A percentile compares a stretch with the other conserved stretches of the same genome.
Conservation (phyloP, 228 moss, liverwort and hornwort genomes). For the Sphagnum magellanicum region DNA sequence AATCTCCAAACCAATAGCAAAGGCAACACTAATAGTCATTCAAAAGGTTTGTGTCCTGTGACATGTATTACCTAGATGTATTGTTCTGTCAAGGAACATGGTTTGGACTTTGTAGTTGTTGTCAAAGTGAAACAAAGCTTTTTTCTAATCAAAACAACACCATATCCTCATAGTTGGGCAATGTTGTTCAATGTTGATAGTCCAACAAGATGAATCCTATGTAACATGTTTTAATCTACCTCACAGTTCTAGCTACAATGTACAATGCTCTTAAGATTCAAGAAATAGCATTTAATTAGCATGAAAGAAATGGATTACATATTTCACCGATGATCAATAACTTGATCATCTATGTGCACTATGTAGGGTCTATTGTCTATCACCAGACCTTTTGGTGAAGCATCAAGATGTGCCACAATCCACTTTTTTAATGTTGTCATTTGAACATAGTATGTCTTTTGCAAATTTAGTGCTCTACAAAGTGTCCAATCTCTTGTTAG, state of each 20-base stretch:
- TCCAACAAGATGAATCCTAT: slow-evolving; percentile 80
- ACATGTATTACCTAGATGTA: slow-evolving; percentile 56
- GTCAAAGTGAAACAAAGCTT: slow-evolving; percentile 83
- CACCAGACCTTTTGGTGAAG: slow-evolving; percentile 90
- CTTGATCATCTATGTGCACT: slow-evolving; percentile 73
- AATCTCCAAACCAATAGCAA: too few relatives aligned
- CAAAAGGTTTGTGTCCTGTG: slow-evolving; percentile 84
- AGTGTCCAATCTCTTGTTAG: slow-evolving; percentile 91
- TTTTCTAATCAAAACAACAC: slow-evolving; percentile 69
- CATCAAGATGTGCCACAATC: slow-evolving; percentile 31
- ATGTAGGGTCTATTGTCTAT: slow-evolving; percentile 46
- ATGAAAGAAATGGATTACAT: slow-evolving; percentile 69
- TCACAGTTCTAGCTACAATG: slow-evolving; percentile 85
- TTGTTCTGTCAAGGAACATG: slow-evolving; percentile 88
- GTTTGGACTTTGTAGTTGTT: slow-evolving; percentile 61
- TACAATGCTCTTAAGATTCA: slow-evolving; percentile 27
- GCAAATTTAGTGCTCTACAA: slow-evolving; percentile 79
- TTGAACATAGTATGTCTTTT: slow-evolving; percentile 92
- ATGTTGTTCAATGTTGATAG: slow-evolving; percentile 54
- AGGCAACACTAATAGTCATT: slow-evolving; percentile 30
- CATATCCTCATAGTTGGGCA: slow-evolving; percentile 88
- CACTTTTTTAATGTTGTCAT: slow-evolving; percentile 81
- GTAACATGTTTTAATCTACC: slow-evolving; percentile 91
- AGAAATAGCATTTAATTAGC: slow-evolving; percentile 86
- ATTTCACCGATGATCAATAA: slow-evolving; percentile 83